Percentiles rank a stretch among this genome's conserved stretches.
Conservation (phyloP, 805 yeast species). For the Metschnikowia koreensis region DNA sequence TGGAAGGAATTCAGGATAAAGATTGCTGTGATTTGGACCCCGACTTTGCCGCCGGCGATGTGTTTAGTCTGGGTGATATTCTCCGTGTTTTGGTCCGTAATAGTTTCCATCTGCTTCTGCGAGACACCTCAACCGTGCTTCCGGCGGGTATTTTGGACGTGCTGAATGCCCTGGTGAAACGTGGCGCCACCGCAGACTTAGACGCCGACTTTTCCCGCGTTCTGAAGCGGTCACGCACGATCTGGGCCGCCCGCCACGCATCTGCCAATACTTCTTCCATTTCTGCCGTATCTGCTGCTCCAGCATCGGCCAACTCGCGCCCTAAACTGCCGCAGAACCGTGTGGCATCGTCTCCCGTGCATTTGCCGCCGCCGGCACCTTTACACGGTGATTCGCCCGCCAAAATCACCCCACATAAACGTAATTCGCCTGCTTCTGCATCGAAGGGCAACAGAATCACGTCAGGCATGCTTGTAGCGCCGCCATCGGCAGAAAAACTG, state of each 20-base stretch:
- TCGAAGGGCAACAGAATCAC: conserved; percentile 29
- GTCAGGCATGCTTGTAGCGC: conserved; percentile 41
- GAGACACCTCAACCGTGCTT: conserved; percentile 5
- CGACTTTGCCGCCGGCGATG: conserved; percentile 63
- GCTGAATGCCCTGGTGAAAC: conserved; percentile 4
- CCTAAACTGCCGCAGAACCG: not conserved
- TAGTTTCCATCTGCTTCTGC: conserved; percentile 14
- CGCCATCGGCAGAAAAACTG: conserved; percentile 15
- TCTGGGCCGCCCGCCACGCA: conserved; percentile 13
- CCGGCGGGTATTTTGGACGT: conserved; percentile 7
- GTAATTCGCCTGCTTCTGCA: conserved; percentile 14
- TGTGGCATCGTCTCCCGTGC: conserved; percentile 17
- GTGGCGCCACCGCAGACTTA: not conserved
- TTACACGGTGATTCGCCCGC: not conserved
- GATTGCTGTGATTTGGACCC: conserved; percentile 77
- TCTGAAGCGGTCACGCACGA: conserved; percentile 14
- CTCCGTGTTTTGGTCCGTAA: conserved; percentile 37
- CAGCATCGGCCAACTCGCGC: not conserved
- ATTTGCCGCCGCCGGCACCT: conserved; percentile 35
- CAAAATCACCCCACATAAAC: conserved; percentile 31
- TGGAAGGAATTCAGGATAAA: conserved; percentile 64
- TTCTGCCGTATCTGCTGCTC: not conserved
- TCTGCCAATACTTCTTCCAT: not conserved
- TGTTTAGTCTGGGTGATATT: conserved; percentile 46
- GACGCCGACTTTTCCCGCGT: conserved; percentile 5